Evolutionary conservation across 768 basidiomycete species (phyloP).

Genomic region (Sarcodon sp.): DNA sequence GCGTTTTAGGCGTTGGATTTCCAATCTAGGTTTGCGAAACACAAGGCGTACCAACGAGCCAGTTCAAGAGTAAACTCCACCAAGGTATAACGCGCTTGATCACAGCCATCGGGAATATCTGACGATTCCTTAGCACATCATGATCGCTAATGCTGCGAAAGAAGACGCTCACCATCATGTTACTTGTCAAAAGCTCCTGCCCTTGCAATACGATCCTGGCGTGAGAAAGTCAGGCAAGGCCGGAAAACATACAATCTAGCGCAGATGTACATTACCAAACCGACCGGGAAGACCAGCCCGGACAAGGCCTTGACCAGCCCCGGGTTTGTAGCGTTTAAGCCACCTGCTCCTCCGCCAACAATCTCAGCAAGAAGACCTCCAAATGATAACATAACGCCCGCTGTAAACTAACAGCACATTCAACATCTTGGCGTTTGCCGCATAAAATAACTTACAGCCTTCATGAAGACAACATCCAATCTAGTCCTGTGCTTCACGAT

Average conservation of each 20-base stretch:
- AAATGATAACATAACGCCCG: conserved; percentile 65
- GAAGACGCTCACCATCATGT: conserved; percentile 46
- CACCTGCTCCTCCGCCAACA: conserved; percentile 43
- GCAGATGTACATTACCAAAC: conserved; percentile 55
- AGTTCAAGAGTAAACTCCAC: conserved; percentile 60
- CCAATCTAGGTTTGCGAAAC: background rate
- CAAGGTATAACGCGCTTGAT: conserved; percentile 48
- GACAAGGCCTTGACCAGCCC: conserved; percentile 55
- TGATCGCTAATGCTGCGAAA: background rate
- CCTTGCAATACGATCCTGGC: conserved; percentile 62
- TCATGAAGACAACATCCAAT: conserved; percentile 46
- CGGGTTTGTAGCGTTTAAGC: conserved; percentile 38
- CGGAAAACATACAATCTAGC: background rate
- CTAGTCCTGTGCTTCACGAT: conserved; percentile 54
- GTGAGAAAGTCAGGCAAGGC: background rate
- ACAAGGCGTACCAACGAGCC: conserved; percentile 40
- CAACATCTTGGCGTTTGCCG: background rate
- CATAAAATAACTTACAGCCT: conserved; percentile 37
- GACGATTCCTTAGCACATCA: background rate
- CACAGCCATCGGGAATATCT: conserved; percentile 63
- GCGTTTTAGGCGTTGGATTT: background rate
- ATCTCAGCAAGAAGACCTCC: conserved; percentile 54
- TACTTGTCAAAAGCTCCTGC: conserved; percentile 60
- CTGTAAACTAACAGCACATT: conserved; percentile 34
- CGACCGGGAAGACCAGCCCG: conserved; percentile 64